Base-by-base conservation (phyloP, 2,329 filamentous ascomycete genomes). In the Trichophaea hybrida region DNA sequence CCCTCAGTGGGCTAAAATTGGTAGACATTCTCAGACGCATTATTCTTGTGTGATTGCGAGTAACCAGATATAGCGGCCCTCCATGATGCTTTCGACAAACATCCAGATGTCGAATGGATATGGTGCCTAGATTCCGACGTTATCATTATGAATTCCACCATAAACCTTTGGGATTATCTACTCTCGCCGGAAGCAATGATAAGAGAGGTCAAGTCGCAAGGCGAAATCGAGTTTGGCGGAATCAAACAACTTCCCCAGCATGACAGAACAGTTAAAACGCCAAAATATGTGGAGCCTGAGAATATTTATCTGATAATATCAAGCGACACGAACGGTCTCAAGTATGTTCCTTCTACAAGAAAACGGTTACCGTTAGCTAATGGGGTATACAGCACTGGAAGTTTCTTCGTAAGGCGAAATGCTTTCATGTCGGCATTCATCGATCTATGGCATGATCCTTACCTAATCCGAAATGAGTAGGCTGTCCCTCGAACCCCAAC, bases 41-140 rank as follows among this genome's bases (percentile, higher is more conserved):
- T 15, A 12, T 7, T 44, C 2, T 2, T 44, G 13, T 44, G 2
- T 7, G 2, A 12, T 7, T n/a, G n/a, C n/a, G n/a, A n/a, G n/a
- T n/a, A n/a, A n/a, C n/a, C n/a, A n/a, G n/a, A n/a, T n/a, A 10
- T 24, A 50, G 53, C 53, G 10, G 53, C 35, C 3, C 53, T 56
- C 15, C 34, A 56, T 15, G 35, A 43, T 15, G 38, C 35, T 2
- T 46, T 56, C 53, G 31, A 43, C 8, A 35, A 24, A 24, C 17
- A 43, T n/a, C 53, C 53, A 8, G 53, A 56, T 10, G 53, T 46
- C 34, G 53, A 56, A 33, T 56, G 53, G 53, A 56, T 56, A 10
- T 56, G 53, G 53, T 32, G 15, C 4, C 32, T 56, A 10, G 53
- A 56, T 46, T 56, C 53, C 13, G 53, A 56, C 15, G 53, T 31